Evolutionary conservation across 2,329 filamentous ascomycete species (phyloP).

Genomic region (Epichloe gansuensis): DNA sequence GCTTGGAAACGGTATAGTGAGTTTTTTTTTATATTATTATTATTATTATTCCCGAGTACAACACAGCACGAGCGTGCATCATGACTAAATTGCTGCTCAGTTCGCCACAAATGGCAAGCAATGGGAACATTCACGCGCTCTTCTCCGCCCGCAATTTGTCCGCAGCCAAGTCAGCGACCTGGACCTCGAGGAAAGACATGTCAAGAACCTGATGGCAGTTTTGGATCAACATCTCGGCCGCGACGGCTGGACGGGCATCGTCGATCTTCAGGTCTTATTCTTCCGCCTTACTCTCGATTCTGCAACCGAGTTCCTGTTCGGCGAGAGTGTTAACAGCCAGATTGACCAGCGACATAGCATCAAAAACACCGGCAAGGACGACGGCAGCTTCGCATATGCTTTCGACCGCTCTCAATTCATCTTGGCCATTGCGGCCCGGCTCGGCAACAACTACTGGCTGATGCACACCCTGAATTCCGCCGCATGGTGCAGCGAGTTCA

Average conservation of each 20-base stretch:
- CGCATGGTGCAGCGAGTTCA: constrained; percentile 38
- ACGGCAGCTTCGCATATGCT: constrained; percentile 15
- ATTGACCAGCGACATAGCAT: constrained; percentile 14
- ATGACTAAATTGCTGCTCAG: not conserved
- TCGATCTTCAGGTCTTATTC: constrained; percentile 35
- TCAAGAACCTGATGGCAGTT: not conserved
- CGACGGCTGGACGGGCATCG: constrained; percentile 18
- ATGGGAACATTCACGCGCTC: constrained; percentile 25
- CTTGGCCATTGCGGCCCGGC: constrained; percentile 24
- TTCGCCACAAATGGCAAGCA: constrained; percentile 4
- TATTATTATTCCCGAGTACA: no score
- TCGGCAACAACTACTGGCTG: constrained; percentile 35
- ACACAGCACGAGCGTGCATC: no score
- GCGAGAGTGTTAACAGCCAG: constrained; percentile 37
- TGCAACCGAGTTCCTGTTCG: constrained; percentile 47
- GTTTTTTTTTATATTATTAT: not conserved
- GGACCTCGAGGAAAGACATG: constrained; percentile 4
- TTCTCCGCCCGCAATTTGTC: constrained; percentile 29
- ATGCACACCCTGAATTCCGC: constrained; percentile 51
- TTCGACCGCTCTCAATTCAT: constrained; percentile 3
- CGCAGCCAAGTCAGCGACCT: constrained; percentile 32
- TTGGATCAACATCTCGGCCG: constrained; percentile 14
- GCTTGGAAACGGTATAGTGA: constrained; percentile 29
- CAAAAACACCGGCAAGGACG: constrained; percentile 6
- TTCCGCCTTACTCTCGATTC: constrained; percentile 37